phyloP scores from a whole-genome alignment of 2,329 filamentous ascomycete species.

The Hypoxylon rubiginosum region DNA sequence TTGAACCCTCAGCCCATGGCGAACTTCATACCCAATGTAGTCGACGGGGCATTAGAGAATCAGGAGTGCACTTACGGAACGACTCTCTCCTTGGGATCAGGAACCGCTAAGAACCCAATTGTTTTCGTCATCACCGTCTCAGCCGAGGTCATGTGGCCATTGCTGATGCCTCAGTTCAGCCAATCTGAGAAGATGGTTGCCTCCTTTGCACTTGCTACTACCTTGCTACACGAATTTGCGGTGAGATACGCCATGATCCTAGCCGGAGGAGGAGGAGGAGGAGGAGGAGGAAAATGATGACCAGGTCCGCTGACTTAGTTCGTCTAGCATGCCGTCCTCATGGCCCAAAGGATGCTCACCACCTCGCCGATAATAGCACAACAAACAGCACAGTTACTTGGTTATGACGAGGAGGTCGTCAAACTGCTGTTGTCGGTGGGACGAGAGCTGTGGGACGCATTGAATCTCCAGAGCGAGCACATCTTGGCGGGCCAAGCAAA shows the following conservation, averaged over 20 bases:
- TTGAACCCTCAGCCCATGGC: too few relatives aligned
- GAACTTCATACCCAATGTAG: neutral
- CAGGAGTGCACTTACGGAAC: constrained; percentile 31
- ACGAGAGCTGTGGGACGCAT: constrained; percentile 14
- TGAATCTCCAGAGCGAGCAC: constrained; percentile 23
- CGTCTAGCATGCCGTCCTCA: constrained; percentile 40
- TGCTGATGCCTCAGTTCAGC: constrained; percentile 44
- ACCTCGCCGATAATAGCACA: neutral
- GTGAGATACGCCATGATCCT: constrained; percentile 38
- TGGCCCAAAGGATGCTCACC: constrained; percentile 21
- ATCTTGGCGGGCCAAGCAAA: neutral
- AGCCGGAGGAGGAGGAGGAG: too few relatives aligned
- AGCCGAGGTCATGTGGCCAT: constrained; percentile 49
- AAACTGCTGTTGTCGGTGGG: constrained; percentile 3
- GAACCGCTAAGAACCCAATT: too few relatives aligned
- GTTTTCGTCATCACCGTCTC: too few relatives aligned
- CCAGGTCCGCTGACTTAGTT: constrained; percentile 9
- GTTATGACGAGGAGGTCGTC: constrained; percentile 16
- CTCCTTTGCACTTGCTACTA: constrained; percentile 42
- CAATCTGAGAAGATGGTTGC: constrained; percentile 46
- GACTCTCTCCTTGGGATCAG: too few relatives aligned
- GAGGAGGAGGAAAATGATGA: too few relatives aligned
- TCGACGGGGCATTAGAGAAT: neutral
- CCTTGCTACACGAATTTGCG: constrained; percentile 48
- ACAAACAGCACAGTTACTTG: too few relatives aligned